Conservation (phyloP, 805 yeast species). For the Candida maris region DNA sequence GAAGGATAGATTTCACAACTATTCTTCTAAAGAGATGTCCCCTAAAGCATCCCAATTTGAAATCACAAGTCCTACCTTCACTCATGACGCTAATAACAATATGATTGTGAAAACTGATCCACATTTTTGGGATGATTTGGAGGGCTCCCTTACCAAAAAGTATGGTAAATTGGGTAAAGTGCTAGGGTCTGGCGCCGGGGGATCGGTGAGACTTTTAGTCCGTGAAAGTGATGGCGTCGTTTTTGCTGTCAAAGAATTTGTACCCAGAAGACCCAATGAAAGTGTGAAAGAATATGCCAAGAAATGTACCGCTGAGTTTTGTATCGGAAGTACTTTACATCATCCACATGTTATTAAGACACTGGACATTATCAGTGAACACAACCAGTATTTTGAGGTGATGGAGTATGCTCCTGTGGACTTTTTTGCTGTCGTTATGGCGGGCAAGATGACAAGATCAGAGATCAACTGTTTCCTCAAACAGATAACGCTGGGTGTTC, state of each 20-base stretch:
- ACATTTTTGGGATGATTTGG: constrained; percentile 44
- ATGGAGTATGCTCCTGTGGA: constrained; percentile 87
- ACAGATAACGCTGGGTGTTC: constrained; percentile 70
- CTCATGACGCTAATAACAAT: constrained; percentile 37
- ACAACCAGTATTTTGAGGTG: constrained; percentile 70
- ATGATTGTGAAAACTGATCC: constrained; percentile 37
- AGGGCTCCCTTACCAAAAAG: constrained; percentile 51
- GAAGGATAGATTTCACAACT: constrained; percentile 7
- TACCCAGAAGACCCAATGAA: constrained; percentile 69
- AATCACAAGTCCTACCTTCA: constrained; percentile 33
- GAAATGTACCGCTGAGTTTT: constrained; percentile 84
- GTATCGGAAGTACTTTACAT: constrained; percentile 77
- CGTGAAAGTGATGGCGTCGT: constrained; percentile 67
- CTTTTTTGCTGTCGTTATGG: constrained; percentile 84
- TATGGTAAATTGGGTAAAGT: constrained; percentile 74
- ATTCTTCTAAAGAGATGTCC: constrained; percentile 17
- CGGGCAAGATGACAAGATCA: constrained; percentile 74
- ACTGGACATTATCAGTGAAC: constrained; percentile 66
- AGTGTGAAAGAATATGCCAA: constrained; percentile 73
- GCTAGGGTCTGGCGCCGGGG: constrained; percentile 86
- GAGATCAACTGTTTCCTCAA: constrained; percentile 80
- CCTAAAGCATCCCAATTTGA: constrained; percentile 20
- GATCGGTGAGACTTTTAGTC: constrained; percentile 69
- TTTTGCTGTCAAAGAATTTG: constrained; percentile 81
- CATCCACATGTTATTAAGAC: constrained; percentile 82